Conservation (phyloP, 2,329 filamentous ascomycete species). For the Diaporthe sp. region DNA sequence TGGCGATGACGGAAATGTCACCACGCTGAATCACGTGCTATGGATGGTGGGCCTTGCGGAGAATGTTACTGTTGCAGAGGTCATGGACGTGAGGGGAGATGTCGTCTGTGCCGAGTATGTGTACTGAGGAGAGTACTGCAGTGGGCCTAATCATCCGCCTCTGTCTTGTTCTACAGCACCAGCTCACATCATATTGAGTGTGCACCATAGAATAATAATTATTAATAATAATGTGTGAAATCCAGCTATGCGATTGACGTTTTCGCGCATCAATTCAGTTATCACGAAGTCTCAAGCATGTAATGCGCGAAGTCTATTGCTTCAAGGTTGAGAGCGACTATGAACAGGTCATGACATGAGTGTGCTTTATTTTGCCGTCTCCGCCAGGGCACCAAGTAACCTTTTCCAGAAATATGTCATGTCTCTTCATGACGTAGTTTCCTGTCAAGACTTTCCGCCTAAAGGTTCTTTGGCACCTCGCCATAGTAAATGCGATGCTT, state of each 20-base stretch:
- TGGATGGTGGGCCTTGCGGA: slow-evolving; percentile 36
- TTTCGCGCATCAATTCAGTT: too few species aligned
- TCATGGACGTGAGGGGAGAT: slow-evolving; percentile 38
- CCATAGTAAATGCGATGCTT: neutral
- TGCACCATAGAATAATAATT: neutral
- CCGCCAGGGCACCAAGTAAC: too few species aligned
- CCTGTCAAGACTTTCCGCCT: too few species aligned
- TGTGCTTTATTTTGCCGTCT: too few species aligned
- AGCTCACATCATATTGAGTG: neutral
- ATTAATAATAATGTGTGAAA: neutral
- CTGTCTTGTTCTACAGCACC: neutral
- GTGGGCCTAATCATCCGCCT: neutral
- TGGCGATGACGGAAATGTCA: slow-evolving; percentile 34
- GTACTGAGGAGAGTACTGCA: neutral
- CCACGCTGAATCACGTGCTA: slow-evolving; percentile 39
- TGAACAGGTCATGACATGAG: too few species aligned
- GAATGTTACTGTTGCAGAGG: slow-evolving; percentile 38
- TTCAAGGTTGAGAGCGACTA: too few species aligned
- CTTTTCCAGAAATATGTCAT: too few species aligned
- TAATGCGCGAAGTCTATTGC: too few species aligned
- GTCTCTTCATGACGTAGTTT: too few species aligned
- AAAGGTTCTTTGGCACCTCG: neutral
- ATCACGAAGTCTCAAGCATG: too few species aligned
- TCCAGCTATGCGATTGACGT: neutral
- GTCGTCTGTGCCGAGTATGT: slow-evolving; percentile 2